These are phyloP conservation scores for Backusella tuberculispora DNA, from an alignment of 192 early-diverging fungal genomes.

Conservation along the genomic window DNA sequence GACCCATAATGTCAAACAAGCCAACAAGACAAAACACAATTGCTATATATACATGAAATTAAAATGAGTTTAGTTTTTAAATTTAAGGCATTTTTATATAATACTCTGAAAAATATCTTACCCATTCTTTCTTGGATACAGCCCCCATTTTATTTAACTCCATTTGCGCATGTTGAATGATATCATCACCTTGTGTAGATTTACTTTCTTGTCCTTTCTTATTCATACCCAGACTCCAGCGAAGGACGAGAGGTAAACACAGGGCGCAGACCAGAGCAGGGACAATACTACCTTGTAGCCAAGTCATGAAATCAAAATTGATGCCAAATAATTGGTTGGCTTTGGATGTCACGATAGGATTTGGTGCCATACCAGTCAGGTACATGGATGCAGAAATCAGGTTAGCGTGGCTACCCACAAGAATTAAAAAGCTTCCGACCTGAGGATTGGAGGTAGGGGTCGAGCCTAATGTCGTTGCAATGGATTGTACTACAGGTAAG, in stretches of 20 bases:
- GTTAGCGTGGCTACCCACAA: slow-evolving; percentile 68
- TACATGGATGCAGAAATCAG: slow-evolving; percentile 75
- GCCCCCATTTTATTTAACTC: slow-evolving; percentile 22
- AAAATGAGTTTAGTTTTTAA: neutral
- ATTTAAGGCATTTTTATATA: neutral
- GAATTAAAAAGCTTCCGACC: slow-evolving; percentile 60
- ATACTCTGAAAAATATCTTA: slow-evolving; percentile 1
- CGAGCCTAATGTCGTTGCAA: slow-evolving; percentile 57
- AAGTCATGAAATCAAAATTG: slow-evolving; percentile 68
- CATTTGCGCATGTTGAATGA: slow-evolving; percentile 22
- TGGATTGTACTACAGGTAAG: slow-evolving; percentile 68
- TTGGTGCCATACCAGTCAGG: slow-evolving; percentile 71
- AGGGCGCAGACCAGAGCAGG: slow-evolving; percentile 43
- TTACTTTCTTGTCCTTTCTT: neutral
- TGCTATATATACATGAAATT: slow-evolving; percentile 14
- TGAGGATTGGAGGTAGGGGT: slow-evolving; percentile 36
- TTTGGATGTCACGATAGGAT: slow-evolving; percentile 65
- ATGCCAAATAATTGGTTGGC: slow-evolving; percentile 65
- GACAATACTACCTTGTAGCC: slow-evolving; percentile 59
- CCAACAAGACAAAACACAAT: slow-evolving; percentile 49
- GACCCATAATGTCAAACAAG: slow-evolving; percentile 65
- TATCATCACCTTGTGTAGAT: slow-evolving; percentile 3
- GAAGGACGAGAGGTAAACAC: slow-evolving; percentile 13
- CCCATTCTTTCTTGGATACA: slow-evolving; percentile 21
- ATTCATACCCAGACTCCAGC: slow-evolving; percentile 17